These are phyloP conservation scores for Aspergillus campestris DNA, from an alignment of 495 filamentous ascomycete species.

Conservation along the genomic window DNA sequence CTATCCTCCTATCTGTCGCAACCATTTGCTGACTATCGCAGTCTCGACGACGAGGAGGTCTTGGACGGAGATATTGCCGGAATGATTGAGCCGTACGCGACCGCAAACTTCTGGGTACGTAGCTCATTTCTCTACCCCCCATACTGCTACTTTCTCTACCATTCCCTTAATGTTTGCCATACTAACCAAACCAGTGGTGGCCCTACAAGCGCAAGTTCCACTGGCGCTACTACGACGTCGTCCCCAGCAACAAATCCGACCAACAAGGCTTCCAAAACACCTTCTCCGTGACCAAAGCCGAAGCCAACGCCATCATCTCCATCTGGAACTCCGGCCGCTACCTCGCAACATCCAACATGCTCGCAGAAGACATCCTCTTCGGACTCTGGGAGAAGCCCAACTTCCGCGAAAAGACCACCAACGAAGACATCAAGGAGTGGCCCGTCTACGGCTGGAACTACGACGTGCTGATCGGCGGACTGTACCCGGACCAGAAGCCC, in stretches of 20 bases:
- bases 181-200: constrained; percentile 7
- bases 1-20: no score
- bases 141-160: no score
- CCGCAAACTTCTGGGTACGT: constrained; percentile 10
- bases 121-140: background rate
- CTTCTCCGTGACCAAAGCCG: constrained; percentile 4
- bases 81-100: constrained; percentile 9
- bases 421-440: constrained; percentile 2
- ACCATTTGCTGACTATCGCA: background rate
- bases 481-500: constrained; percentile 10
- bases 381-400: constrained; percentile 7
- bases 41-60: constrained; percentile 7
- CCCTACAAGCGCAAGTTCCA: constrained; percentile 11
- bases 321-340: constrained; percentile 7
- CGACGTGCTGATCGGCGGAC: constrained; percentile 7
- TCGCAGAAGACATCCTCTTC: constrained; percentile 9
- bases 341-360: constrained; percentile 6
- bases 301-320: constrained; percentile 5
- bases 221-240: constrained; percentile 12
- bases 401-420: constrained; percentile 11
- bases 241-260: background rate
- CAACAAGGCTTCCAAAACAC: constrained; percentile 11
- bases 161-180: no score
- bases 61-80: constrained; percentile 8
- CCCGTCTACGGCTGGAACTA: constrained; percentile 12